phyloP scores from a whole-genome alignment of 2,329 filamentous ascomycete species.

The Ascochyta koolunga region DNA sequence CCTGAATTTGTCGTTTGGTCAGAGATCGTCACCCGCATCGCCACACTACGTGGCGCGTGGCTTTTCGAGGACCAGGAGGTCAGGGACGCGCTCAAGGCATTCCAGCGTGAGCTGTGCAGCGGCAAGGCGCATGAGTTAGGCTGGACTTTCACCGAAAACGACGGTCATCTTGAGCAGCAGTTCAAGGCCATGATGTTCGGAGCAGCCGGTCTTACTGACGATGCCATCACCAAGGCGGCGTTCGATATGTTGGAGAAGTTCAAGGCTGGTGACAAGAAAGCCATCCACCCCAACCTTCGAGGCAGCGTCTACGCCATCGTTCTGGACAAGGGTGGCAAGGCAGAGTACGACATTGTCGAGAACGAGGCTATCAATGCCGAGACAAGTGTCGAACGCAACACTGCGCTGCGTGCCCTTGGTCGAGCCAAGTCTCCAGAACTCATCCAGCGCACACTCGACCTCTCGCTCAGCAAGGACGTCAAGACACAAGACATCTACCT shows the following conservation, averaged over 20 bases:
- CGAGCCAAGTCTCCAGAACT: constrained; percentile 77
- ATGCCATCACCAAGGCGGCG: constrained; percentile 76
- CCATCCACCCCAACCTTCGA: constrained; percentile 90
- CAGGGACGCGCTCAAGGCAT: constrained; percentile 78
- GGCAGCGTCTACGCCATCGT: constrained; percentile 85
- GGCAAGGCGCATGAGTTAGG: constrained; percentile 84
- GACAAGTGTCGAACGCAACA: constrained; percentile 89
- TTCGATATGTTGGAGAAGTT: constrained; percentile 92
- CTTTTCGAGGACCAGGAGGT: constrained; percentile 79
- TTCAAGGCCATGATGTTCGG: constrained; percentile 94
- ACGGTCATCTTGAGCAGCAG: constrained; percentile 90
- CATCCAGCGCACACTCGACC: constrained; percentile 77
- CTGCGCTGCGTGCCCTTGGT: constrained; percentile 82
- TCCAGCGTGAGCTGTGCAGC: constrained; percentile 79
- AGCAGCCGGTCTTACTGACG: constrained; percentile 78
- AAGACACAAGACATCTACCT: constrained; percentile 96
- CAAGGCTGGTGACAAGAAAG: constrained; percentile 75
- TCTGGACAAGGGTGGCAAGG: constrained; percentile 81
- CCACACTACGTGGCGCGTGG: constrained; percentile 83
- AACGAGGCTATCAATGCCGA: constrained; percentile 76
- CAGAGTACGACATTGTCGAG: constrained; percentile 81
- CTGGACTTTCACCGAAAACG: constrained; percentile 83
- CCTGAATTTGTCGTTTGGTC: constrained; percentile 94
- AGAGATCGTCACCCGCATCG: constrained; percentile 81
- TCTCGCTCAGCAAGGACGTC: constrained; percentile 79